These are phyloP conservation scores for Dovyalis caffra DNA, from an alignment of 345 rosid species.

Conservation along the genomic window DNA sequence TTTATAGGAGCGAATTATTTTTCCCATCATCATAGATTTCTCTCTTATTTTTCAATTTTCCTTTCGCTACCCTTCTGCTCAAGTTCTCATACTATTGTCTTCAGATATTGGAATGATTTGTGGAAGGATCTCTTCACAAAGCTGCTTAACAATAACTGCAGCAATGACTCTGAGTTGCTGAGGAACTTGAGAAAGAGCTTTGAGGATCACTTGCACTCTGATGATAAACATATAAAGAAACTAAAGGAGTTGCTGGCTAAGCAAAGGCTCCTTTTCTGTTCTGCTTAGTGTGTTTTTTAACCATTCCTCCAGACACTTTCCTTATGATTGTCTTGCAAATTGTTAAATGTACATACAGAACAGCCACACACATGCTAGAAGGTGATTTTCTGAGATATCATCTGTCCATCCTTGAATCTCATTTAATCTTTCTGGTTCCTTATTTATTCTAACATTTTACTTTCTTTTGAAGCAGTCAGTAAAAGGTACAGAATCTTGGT, in stretches of 20 bases:
- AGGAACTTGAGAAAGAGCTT: conserved; percentile 58
- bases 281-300: conserved; percentile 29
- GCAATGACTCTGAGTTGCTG: conserved; percentile 46
- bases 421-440: not conserved
- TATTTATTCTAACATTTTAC: not conserved
- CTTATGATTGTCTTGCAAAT: no score
- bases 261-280: conserved; percentile 71
- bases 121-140: conserved; percentile 70
- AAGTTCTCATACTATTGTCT: not conserved
- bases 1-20: not conserved
- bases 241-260: conserved; percentile 67
- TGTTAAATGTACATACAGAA: not conserved
- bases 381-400: not conserved
- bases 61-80: not conserved
- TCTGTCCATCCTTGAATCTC: not conserved
- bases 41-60: not conserved
- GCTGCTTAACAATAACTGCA: conserved; percentile 54
- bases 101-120: conserved; percentile 82
- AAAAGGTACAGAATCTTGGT: not conserved
- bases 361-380: not conserved
- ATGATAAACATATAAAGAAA: conserved; percentile 58
- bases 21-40: not conserved
- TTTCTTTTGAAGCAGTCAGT: not conserved
- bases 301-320: not conserved
- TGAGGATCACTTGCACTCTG: conserved; percentile 52